phyloP scores from a whole-genome alignment of 768 basidiomycete species.

The Ephemerocybe angulata region DNA sequence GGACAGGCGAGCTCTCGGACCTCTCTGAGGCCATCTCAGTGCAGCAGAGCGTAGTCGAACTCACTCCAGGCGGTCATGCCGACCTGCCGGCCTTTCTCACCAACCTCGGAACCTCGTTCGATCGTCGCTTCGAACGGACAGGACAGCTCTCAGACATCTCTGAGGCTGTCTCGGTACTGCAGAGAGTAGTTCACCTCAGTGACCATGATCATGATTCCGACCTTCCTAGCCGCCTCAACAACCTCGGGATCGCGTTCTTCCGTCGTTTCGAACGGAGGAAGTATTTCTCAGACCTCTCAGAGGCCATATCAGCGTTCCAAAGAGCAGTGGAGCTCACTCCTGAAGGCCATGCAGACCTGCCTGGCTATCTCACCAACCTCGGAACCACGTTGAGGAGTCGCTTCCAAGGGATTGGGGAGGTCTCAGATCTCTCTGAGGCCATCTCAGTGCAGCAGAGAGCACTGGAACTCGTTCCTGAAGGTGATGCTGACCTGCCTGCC shows the following conservation, averaged over 20 bases:
- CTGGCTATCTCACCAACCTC: constrained; percentile 7
- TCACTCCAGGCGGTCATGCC: constrained; percentile 16
- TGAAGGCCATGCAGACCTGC: background rate
- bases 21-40: constrained; percentile 13
- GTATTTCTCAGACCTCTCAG: background rate
- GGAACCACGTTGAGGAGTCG: constrained; percentile 12
- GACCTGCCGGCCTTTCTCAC: constrained; percentile 1
- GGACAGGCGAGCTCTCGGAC: background rate
- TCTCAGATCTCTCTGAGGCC: constrained; percentile 13
- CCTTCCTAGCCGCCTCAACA: background rate
- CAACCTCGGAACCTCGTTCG: constrained; percentile 11
- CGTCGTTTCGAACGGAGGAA: background rate
- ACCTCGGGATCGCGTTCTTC: constrained; percentile 4
- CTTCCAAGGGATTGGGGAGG: constrained; percentile 22
- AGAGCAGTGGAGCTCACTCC: background rate
- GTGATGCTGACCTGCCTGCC: background rate
- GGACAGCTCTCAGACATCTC: constrained; percentile 18
- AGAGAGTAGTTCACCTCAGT: background rate
- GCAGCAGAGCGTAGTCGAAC: constrained; percentile 18
- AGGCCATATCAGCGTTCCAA: background rate
- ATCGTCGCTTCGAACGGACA: constrained; percentile 19
- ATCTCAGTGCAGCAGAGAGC: background rate
- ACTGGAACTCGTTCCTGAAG: background rate
- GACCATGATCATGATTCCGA: background rate
- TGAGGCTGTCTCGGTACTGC: background rate